A percentile compares a stretch with the other conserved stretches of the same genome.
Conservation (phyloP, 192 early-diverging fungal genomes). For the Umbelopsis sp. region DNA sequence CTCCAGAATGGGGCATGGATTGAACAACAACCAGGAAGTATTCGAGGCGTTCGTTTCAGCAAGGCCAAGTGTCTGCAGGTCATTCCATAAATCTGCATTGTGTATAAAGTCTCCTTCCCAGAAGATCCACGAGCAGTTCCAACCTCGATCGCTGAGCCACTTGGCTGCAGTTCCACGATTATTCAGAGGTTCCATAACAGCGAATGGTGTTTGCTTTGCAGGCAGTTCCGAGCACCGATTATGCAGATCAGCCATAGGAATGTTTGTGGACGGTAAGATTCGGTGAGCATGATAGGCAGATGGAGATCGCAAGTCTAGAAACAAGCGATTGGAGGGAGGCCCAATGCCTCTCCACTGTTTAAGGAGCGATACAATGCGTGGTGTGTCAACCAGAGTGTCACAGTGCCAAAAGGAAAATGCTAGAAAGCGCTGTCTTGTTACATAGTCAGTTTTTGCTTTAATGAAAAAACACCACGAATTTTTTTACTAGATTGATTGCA, state of each 20-base stretch:
- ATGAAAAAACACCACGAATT: too few relatives aligned
- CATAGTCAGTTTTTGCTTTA: too few relatives aligned
- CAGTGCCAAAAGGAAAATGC: neutral
- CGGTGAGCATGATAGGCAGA: conserved; percentile 17
- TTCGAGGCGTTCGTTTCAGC: neutral
- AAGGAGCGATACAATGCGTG: conserved; percentile 10
- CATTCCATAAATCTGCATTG: conserved; percentile 19
- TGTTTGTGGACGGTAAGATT: conserved; percentile 42
- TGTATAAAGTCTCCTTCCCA: conserved; percentile 23
- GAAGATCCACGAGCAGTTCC: conserved; percentile 38
- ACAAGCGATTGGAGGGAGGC: conserved; percentile 19
- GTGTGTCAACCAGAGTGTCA: conserved; percentile 1
- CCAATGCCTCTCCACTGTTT: neutral
- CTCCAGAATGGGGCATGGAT: conserved; percentile 35
- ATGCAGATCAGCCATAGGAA: conserved; percentile 29
- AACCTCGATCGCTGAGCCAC: conserved; percentile 34
- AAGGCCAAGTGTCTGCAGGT: neutral
- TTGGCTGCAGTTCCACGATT: neutral
- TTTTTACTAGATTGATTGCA: too few relatives aligned
- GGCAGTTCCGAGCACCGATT: conserved; percentile 39
- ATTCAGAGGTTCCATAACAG: conserved; percentile 33
- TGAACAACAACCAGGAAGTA: conserved; percentile 30
- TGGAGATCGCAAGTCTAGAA: conserved; percentile 35
- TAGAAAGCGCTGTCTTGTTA: too few relatives aligned
- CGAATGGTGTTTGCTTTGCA: conserved; percentile 40